phyloP scores from a whole-genome alignment of 2,329 filamentous ascomycete genomes.

The Colletotrichum chlorophyti region DNA sequence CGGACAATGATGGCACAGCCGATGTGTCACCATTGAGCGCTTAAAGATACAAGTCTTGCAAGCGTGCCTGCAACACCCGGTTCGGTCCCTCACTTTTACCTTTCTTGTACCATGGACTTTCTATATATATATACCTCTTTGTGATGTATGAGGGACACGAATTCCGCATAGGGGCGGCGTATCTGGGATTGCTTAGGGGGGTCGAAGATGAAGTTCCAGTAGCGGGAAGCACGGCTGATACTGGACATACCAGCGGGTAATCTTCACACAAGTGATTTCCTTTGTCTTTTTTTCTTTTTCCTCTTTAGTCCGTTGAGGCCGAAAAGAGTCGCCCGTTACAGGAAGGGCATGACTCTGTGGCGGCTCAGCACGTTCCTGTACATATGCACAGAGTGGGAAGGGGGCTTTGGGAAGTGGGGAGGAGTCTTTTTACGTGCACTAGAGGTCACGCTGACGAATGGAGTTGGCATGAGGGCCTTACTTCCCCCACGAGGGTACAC shows the following conservation, averaged over 20 bases:
- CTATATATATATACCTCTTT: slow-evolving; percentile 30
- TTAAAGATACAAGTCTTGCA: slow-evolving; percentile 28
- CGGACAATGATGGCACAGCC: slow-evolving; percentile 34
- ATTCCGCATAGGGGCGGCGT: slow-evolving; percentile 28
- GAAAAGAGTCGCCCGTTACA: not conserved
- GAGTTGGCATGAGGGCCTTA: slow-evolving; percentile 15
- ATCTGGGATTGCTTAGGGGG: slow-evolving; percentile 26
- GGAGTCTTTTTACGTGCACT: slow-evolving; percentile 21
- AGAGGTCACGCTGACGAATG: slow-evolving; percentile 22
- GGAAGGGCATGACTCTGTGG: not conserved
- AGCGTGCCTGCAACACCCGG: not conserved
- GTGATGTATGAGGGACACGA: slow-evolving; percentile 31
- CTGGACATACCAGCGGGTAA: slow-evolving; percentile 29
- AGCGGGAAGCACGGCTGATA: slow-evolving; percentile 1
- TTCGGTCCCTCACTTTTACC: slow-evolving; percentile 14
- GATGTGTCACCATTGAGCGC: slow-evolving; percentile 38
- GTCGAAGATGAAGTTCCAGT: slow-evolving; percentile 11
- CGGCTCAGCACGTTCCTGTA: not conserved
- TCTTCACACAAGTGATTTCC: slow-evolving; percentile 25
- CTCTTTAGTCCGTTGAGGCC: not conserved
- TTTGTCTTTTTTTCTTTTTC: slow-evolving; percentile 14
- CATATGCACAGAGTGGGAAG: not conserved
- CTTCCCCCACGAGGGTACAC: not conserved
- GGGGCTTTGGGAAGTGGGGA: not conserved
- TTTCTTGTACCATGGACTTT: slow-evolving; percentile 29